Conservation (phyloP, 352 stramenopile species). For the Phytophthora cactorum region DNA sequence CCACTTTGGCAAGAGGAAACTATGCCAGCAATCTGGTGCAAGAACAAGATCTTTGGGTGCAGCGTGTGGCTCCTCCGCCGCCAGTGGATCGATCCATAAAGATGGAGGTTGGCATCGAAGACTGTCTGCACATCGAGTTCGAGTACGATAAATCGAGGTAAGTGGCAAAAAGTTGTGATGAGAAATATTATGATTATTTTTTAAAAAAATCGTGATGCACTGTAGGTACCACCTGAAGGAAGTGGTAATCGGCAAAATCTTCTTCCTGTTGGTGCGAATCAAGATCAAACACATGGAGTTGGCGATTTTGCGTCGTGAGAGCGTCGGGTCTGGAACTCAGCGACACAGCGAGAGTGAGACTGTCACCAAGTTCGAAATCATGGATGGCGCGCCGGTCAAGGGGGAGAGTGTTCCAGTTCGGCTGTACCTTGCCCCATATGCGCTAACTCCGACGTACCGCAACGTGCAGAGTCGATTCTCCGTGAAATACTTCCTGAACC, state of each 20-base stretch:
- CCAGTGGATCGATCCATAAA: constrained; percentile 94
- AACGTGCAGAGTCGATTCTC: constrained; percentile 93
- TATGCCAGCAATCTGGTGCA: constrained; percentile 92
- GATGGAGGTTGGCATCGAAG: constrained; percentile 99
- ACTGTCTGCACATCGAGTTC: constrained; percentile 99
- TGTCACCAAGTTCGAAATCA: constrained; percentile 98
- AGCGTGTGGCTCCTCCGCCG: constrained; percentile 67
- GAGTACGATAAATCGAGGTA: constrained; percentile 97
- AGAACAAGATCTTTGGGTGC: constrained; percentile 96
- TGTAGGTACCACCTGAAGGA: constrained; percentile 93
- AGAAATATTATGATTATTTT: not conserved
- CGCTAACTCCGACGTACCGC: constrained; percentile 91
- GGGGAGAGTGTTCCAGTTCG: constrained; percentile 97
- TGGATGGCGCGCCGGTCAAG: constrained; percentile 98
- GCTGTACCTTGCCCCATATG: constrained; percentile 92
- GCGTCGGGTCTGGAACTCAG: constrained; percentile 79
- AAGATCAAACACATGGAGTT: constrained; percentile 99
- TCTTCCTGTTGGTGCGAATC: constrained; percentile 98
- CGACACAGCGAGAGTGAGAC: constrained; percentile 96
- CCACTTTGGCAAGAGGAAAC: constrained; percentile 88
- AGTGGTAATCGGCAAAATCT: constrained; percentile 97
- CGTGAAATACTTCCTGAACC: constrained; percentile 98
- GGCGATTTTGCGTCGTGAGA: constrained; percentile 96
- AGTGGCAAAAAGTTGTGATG: not conserved
- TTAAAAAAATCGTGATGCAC: not conserved